Conservation (phyloP, 2,329 filamentous ascomycete genomes). For the Hymenoscyphus fraxineus region DNA sequence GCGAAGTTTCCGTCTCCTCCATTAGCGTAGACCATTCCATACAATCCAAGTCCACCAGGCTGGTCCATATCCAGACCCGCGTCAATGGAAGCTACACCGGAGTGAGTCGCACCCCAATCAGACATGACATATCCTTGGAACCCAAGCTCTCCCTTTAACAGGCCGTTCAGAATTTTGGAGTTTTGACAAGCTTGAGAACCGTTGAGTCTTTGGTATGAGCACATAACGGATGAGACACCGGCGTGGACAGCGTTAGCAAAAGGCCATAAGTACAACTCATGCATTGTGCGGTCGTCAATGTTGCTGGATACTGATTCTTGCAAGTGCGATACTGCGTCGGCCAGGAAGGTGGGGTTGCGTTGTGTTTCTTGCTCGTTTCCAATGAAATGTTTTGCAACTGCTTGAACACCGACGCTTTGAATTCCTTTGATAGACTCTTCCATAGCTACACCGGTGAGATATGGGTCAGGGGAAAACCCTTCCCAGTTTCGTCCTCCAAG, state of each 20-base stretch:
- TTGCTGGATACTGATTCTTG: constrained; percentile 67
- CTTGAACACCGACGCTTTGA: constrained; percentile 47
- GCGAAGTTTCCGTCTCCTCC: constrained; percentile 17
- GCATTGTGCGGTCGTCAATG: constrained; percentile 69
- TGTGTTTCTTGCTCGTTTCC: constrained; percentile 65
- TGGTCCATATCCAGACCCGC: constrained; percentile 69
- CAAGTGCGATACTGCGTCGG: constrained; percentile 36
- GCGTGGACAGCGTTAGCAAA: constrained; percentile 74
- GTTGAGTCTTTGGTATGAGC: constrained; percentile 71
- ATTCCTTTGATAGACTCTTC: constrained; percentile 56
- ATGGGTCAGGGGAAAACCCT: constrained; percentile 35
- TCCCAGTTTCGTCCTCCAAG: constrained; percentile 43
- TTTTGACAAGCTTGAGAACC: constrained; percentile 68
- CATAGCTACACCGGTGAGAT: constrained; percentile 53
- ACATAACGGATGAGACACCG: constrained; percentile 79
- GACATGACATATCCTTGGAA: constrained; percentile 79
- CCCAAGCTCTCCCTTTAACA: constrained; percentile 79
- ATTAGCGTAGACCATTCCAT: constrained; percentile 49
- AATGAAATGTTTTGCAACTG: constrained; percentile 58
- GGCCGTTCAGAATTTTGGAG: constrained; percentile 71
- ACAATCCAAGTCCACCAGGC: constrained; percentile 55
- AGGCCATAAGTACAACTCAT: constrained; percentile 80
- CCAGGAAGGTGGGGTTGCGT: constrained; percentile 28
- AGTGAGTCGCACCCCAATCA: constrained; percentile 80
- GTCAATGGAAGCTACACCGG: constrained; percentile 71